phyloP scores from a whole-genome alignment of 176 grass and related monocot genomes.

The Miscanthus lutarioriparius region DNA sequence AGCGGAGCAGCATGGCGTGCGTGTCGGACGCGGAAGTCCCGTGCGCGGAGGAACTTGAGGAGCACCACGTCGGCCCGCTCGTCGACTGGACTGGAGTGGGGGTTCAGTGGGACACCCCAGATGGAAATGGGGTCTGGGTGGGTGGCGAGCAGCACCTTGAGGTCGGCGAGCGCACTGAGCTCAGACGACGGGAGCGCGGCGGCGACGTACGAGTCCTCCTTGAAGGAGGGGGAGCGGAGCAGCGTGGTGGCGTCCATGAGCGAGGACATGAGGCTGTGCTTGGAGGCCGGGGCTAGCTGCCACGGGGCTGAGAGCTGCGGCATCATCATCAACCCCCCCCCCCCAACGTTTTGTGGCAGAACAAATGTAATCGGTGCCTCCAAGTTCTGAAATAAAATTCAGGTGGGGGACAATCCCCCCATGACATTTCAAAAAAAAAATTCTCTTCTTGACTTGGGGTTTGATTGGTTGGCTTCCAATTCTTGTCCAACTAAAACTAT shows the following conservation, averaged over 20 bases:
- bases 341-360: too few relatives aligned
- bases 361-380: too few relatives aligned
- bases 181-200: slow-evolving; percentile 66
- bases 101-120: slow-evolving; percentile 71
- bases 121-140: slow-evolving; percentile 70
- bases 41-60: slow-evolving; percentile 87
- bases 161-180: slow-evolving; percentile 73
- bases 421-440: too few relatives aligned
- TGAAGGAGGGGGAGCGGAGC: slow-evolving; percentile 68
- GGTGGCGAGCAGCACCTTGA: slow-evolving; percentile 58
- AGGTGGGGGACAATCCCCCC: too few relatives aligned
- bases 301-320: not conserved
- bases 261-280: slow-evolving; percentile 54
- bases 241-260: slow-evolving; percentile 77
- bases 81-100: slow-evolving; percentile 16
- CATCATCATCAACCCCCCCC: too few relatives aligned
- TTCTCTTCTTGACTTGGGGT: too few relatives aligned
- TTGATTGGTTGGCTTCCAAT: too few relatives aligned
- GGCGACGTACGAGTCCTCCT: slow-evolving; percentile 90
- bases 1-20: slow-evolving; percentile 77
- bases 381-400: too few relatives aligned
- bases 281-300: not conserved
- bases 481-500: too few relatives aligned
- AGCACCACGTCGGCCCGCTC: slow-evolving; percentile 88
- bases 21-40: slow-evolving; percentile 82